phyloP scores from a whole-genome alignment of 176 grass and related monocot genomes.

The Avena eriantha region DNA sequence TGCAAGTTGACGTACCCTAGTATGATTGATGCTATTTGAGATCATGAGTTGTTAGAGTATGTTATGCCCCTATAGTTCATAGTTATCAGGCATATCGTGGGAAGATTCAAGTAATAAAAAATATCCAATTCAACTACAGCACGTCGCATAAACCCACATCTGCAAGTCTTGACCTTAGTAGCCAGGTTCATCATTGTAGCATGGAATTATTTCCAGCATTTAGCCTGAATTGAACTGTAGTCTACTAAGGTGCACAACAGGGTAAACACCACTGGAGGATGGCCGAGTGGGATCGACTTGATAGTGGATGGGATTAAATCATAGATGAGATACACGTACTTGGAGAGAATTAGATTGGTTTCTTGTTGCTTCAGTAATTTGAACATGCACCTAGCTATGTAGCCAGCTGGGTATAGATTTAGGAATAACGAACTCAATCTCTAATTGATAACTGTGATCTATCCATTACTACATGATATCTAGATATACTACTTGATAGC shows the following conservation, averaged over 20 bases:
- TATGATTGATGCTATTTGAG: constrained; percentile 13
- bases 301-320: not conserved
- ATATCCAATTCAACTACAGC: constrained; percentile 27
- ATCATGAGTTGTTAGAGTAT: constrained; percentile 7
- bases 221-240: not conserved
- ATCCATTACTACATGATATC: not conserved
- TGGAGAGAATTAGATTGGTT: not conserved
- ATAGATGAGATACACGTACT: not conserved
- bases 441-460: not conserved
- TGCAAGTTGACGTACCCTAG: constrained; percentile 33
- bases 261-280: not conserved
- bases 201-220: constrained; percentile 27
- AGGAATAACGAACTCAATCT: not conserved
- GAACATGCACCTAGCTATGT: not conserved
- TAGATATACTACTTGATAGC: not conserved
- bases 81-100: not conserved
- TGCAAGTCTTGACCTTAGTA: constrained; percentile 11
- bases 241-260: constrained; percentile 1
- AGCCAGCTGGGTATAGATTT: not conserved
- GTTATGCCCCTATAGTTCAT: constrained; percentile 7
- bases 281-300: not conserved
- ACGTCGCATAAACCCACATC: not conserved
- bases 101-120: constrained; percentile 26
- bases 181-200: not conserved
- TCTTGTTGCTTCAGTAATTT: not conserved